Conservation (phyloP, 345 rosid species). For the Salix brachista region DNA sequence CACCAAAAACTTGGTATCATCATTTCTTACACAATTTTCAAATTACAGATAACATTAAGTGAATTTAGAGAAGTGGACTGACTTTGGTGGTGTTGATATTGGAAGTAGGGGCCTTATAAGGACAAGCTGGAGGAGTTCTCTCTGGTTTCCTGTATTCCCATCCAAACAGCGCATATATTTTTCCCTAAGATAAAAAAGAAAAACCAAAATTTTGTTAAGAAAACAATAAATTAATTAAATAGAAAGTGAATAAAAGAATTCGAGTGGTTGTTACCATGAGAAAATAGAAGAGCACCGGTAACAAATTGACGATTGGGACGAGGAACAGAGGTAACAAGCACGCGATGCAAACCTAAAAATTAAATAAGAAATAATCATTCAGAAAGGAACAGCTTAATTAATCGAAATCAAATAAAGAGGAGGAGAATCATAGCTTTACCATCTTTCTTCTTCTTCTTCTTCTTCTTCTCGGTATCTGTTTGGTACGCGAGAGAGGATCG, state of each 20-base stretch:
- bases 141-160: slow-evolving; percentile 96
- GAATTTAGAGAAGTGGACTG: too few species aligned
- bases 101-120: slow-evolving; percentile 55
- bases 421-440: background rate
- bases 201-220: background rate
- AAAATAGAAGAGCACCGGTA: slow-evolving; percentile 63
- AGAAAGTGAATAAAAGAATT: background rate
- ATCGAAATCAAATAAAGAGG: background rate
- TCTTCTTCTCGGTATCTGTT: too few species aligned
- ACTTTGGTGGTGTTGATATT: background rate
- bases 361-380: background rate
- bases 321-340: slow-evolving; percentile 92
- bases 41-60: too few species aligned
- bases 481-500: too few species aligned
- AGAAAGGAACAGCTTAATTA: background rate
- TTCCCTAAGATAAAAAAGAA: slow-evolving; percentile 40
- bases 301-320: slow-evolving; percentile 72
- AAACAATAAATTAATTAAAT: background rate
- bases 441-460: too few species aligned
- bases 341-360: slow-evolving; percentile 66
- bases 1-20: too few species aligned
- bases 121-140: slow-evolving; percentile 82
- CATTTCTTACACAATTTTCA: too few species aligned
- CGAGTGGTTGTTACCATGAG: slow-evolving; percentile 47
- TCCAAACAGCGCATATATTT: slow-evolving; percentile 63